These are phyloP conservation scores for Diaporthe sp. DNA, from an alignment of 2,329 filamentous ascomycete genomes.

Conservation along the genomic window DNA sequence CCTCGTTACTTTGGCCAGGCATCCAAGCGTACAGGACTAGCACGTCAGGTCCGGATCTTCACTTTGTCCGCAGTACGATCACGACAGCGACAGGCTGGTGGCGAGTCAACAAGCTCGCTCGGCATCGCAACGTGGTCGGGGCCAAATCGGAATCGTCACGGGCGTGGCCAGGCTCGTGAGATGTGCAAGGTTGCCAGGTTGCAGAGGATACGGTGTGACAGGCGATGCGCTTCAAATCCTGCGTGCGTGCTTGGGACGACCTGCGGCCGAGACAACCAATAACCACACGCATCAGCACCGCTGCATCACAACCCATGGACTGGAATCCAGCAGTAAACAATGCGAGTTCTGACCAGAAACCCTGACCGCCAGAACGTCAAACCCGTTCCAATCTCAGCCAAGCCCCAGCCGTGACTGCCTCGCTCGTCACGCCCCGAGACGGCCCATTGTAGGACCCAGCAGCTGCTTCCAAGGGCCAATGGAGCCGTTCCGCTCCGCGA, in stretches of 20 bases:
- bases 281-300: neutral
- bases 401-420: constrained; percentile 30
- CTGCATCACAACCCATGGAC: constrained; percentile 23
- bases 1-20: constrained; percentile 4
- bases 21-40: constrained; percentile 30
- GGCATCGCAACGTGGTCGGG: constrained; percentile 7
- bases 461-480: constrained; percentile 27
- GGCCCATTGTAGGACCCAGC: constrained; percentile 33
- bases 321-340: constrained; percentile 27
- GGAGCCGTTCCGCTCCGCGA: constrained; percentile 1
- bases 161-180: constrained; percentile 10
- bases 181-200: constrained; percentile 11
- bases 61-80: constrained; percentile 14
- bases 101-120: constrained; percentile 31
- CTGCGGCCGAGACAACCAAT: constrained; percentile 27
- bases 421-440: constrained; percentile 27
- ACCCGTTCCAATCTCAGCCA: constrained; percentile 26
- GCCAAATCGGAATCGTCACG: neutral
- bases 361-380: constrained; percentile 38
- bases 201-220: constrained; percentile 28
- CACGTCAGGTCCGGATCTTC: neutral
- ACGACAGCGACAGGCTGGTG: constrained; percentile 24
- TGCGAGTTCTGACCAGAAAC: constrained; percentile 26
- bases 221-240: constrained; percentile 22
- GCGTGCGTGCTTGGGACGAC: constrained; percentile 11